Percentiles rank a stretch among this genome's conserved stretches.
Conservation (phyloP, 2,329 filamentous ascomycete genomes). For the Talaromyces albobiverticillius region DNA sequence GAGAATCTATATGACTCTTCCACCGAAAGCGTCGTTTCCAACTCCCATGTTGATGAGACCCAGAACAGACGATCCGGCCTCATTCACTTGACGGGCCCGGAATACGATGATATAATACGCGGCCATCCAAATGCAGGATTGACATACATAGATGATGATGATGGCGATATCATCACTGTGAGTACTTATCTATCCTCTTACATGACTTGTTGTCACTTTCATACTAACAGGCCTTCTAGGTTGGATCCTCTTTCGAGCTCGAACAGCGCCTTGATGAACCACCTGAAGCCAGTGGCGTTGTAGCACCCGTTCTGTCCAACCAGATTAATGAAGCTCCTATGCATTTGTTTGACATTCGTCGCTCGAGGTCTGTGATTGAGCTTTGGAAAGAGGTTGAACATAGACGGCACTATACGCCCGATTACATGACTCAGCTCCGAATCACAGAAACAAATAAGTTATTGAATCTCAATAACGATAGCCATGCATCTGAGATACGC, state of each 20-base stretch:
- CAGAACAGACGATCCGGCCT: conserved; percentile 24
- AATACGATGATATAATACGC: conserved; percentile 43
- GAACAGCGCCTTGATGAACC: conserved; percentile 46
- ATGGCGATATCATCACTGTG: conserved; percentile 46
- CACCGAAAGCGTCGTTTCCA: conserved; percentile 8
- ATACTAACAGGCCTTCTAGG: conserved; percentile 24
- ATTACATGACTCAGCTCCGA: neutral
- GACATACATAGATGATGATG: conserved; percentile 46
- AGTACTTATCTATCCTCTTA: conserved; percentile 22
- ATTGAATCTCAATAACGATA: neutral
- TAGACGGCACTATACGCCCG: neutral
- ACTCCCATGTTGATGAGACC: conserved; percentile 10
- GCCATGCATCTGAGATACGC: neutral
- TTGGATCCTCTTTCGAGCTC: conserved; percentile 48
- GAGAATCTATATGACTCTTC: conserved; percentile 18
- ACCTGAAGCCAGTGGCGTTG: conserved; percentile 16
- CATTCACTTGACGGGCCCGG: conserved; percentile 38
- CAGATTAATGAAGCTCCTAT: conserved; percentile 27
- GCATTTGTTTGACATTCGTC: conserved; percentile 47
- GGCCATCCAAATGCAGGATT: conserved; percentile 41
- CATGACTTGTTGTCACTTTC: conserved; percentile 1
- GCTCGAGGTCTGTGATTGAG: conserved; percentile 37
- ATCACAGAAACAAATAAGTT: neutral
- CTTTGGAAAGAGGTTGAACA: conserved; percentile 36
- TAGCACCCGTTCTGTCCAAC: conserved; percentile 11